These are phyloP conservation scores for Phytophthora sansomeana DNA, from an alignment of 352 stramenopile genomes.

Conservation along the genomic window DNA sequence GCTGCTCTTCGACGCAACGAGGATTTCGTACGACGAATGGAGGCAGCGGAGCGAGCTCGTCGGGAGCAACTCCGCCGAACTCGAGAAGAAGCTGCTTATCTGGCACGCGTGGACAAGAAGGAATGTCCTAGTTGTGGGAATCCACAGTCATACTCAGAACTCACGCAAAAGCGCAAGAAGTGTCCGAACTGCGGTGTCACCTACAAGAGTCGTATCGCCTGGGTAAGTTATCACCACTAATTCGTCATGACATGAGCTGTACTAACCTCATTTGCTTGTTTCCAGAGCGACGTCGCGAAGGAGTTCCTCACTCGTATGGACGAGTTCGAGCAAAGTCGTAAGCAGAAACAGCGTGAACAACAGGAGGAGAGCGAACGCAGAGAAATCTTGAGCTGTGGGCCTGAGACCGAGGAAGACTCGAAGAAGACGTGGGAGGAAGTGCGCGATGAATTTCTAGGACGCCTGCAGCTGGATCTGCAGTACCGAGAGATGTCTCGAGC, in stretches of 20 bases:
- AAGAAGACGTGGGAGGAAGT: slow-evolving; percentile 60
- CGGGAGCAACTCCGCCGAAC: slow-evolving; percentile 66
- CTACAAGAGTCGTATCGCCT: slow-evolving; percentile 73
- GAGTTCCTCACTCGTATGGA: slow-evolving; percentile 75
- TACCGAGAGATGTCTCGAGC: slow-evolving; percentile 60
- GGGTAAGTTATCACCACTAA: slow-evolving; percentile 44
- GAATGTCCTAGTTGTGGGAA: slow-evolving; percentile 79
- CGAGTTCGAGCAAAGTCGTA: slow-evolving; percentile 36
- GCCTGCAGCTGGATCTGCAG: slow-evolving; percentile 66
- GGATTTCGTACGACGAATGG: slow-evolving; percentile 80
- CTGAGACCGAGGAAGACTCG: slow-evolving; percentile 12
- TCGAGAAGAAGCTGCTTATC: slow-evolving; percentile 63
- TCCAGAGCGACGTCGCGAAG: slow-evolving; percentile 60
- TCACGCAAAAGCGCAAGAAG: slow-evolving; percentile 84
- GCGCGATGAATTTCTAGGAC: slow-evolving; percentile 69
- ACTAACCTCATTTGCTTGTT: slow-evolving; percentile 4
- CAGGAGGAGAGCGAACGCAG: slow-evolving; percentile 20
- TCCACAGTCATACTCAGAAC: slow-evolving; percentile 76
- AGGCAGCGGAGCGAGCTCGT: slow-evolving; percentile 69
- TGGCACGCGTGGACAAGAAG: slow-evolving; percentile 78
- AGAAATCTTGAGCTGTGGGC: slow-evolving; percentile 21
- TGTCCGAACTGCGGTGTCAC: slow-evolving; percentile 78
- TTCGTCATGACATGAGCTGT: no score
- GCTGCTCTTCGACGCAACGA: slow-evolving; percentile 39
- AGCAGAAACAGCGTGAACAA: slow-evolving; percentile 22